Conservation (phyloP, 345 rosid species). For the Dipteronia dyeriana region DNA sequence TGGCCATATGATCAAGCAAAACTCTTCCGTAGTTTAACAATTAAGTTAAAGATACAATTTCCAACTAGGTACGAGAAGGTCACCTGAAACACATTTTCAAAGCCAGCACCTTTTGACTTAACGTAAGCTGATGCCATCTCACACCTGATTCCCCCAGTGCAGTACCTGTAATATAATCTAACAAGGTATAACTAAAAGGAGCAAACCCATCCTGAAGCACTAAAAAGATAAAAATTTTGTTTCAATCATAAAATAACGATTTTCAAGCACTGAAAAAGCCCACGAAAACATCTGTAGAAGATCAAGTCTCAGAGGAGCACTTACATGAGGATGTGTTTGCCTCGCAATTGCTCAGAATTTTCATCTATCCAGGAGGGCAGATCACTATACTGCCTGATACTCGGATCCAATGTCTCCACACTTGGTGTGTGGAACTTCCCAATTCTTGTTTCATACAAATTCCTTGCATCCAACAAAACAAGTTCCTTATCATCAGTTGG, state of each 20-base stretch:
- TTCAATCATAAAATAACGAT: slow-evolving; percentile 7
- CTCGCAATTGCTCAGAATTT: slow-evolving; percentile 64
- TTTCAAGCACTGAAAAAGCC: slow-evolving; percentile 4
- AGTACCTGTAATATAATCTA: slow-evolving; percentile 60
- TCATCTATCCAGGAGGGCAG: slow-evolving; percentile 84
- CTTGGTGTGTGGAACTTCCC: slow-evolving; percentile 68
- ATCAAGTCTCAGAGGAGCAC: slow-evolving; percentile 26
- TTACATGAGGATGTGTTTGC: slow-evolving; percentile 81
- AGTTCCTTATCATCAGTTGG: slow-evolving; percentile 38
- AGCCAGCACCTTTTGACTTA: slow-evolving; percentile 81
- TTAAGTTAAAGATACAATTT: not conserved
- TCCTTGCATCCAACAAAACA: slow-evolving; percentile 89
- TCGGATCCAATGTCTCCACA: slow-evolving; percentile 83
- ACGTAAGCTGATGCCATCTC: slow-evolving; percentile 98
- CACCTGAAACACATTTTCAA: slow-evolving; percentile 91
- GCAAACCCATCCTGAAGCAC: not conserved
- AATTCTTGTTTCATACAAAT: slow-evolving; percentile 88
- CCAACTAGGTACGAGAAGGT: slow-evolving; percentile 25
- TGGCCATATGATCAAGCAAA: slow-evolving; percentile 16
- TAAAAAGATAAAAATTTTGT: not conserved
- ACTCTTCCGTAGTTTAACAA: not conserved
- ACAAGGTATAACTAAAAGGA: not conserved
- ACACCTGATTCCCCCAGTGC: slow-evolving; percentile 98
- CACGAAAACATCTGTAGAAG: not conserved
- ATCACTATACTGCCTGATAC: slow-evolving; percentile 91